These are phyloP conservation scores for Leccinum olivaceopallidum DNA, from an alignment of 768 basidiomycete species.

Conservation along the genomic window DNA sequence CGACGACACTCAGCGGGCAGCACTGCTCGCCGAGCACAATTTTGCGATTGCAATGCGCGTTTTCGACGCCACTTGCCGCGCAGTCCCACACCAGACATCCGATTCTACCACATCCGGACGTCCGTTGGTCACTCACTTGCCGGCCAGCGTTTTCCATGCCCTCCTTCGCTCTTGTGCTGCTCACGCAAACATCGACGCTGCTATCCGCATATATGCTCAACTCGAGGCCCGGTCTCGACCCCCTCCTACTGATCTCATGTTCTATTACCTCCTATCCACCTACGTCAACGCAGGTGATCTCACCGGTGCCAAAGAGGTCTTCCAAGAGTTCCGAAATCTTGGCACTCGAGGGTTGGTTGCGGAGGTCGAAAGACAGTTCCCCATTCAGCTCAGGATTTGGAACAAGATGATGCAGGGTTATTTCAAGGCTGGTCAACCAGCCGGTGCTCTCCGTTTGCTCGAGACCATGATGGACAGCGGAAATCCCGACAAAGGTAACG, in stretches of 20 bases:
- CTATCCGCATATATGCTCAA: constrained; percentile 64
- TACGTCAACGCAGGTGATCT: constrained; percentile 56
- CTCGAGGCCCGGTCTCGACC: constrained; percentile 44
- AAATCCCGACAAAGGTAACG: constrained; percentile 18
- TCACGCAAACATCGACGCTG: constrained; percentile 56
- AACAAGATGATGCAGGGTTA: constrained; percentile 78
- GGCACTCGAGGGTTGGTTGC: constrained; percentile 35
- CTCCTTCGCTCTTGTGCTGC: constrained; percentile 65
- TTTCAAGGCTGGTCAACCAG: constrained; percentile 62
- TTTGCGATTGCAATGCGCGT: constrained; percentile 70
- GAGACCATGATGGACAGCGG: constrained; percentile 66
- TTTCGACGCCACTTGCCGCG: constrained; percentile 58
- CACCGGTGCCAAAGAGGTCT: constrained; percentile 55
- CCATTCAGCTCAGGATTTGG: constrained; percentile 55
- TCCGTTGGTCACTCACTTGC: constrained; percentile 28
- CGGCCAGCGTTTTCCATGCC: constrained; percentile 42
- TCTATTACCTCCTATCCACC: constrained; percentile 55
- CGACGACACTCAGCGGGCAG: constrained; percentile 38
- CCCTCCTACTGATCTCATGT: constrained; percentile 40
- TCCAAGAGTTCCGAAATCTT: constrained; percentile 55
- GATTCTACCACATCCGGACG: constrained; percentile 11
- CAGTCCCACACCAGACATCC: constrained; percentile 19
- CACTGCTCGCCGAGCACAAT: constrained; percentile 64
- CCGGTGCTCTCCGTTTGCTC: constrained; percentile 63
- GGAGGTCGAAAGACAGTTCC: constrained; percentile 20